A percentile compares a stretch with the other conserved stretches of the same genome.
These are phyloP conservation scores for Chloropicon primus DNA, from an alignment of 139 green algal genomes.

Conservation along the genomic window DNA sequence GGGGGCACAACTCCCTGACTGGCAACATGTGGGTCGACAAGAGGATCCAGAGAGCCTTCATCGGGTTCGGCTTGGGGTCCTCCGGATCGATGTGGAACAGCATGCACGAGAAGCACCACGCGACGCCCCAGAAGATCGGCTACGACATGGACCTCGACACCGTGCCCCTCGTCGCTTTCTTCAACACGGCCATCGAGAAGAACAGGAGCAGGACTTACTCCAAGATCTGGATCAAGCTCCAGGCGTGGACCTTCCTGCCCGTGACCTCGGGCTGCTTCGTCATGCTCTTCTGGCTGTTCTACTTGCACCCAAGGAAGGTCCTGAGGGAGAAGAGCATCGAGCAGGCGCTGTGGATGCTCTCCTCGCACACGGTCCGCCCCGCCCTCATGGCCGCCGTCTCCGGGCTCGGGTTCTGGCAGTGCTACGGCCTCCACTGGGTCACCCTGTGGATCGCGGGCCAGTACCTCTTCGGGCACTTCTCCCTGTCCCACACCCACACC, in stretches of 20 bases:
- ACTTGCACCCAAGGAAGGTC: slow-evolving; percentile 10
- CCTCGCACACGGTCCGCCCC: background rate
- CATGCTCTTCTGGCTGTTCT: slow-evolving; percentile 10
- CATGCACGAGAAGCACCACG: slow-evolving; percentile 22
- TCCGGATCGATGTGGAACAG: slow-evolving; percentile 11
- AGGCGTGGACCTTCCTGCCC: slow-evolving; percentile 15
- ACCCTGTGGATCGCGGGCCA: background rate
- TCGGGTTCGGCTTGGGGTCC: slow-evolving; percentile 6
- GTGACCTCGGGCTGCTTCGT: slow-evolving; percentile 11
- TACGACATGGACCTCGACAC: slow-evolving; percentile 22
- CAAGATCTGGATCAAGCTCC: slow-evolving; percentile 6
- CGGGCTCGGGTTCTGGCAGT: background rate
- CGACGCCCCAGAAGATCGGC: slow-evolving; percentile 17
- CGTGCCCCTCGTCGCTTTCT: slow-evolving; percentile 16
- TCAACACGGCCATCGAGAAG: slow-evolving; percentile 8
- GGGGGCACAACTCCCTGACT: slow-evolving; percentile 18
- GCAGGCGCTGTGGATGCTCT: slow-evolving; percentile 6
- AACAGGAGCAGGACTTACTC: background rate
- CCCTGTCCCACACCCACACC: slow-evolving; percentile 18
- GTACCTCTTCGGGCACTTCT: slow-evolving; percentile 20
- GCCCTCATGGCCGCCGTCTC: background rate
- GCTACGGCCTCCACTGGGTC: background rate
- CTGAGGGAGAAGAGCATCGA: slow-evolving; percentile 10
- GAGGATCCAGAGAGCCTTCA: slow-evolving; percentile 4
- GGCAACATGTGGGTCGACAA: slow-evolving; percentile 14